These are phyloP conservation scores for Serendipita indica DNA, from an alignment of 768 basidiomycete genomes.

Conservation along the genomic window DNA sequence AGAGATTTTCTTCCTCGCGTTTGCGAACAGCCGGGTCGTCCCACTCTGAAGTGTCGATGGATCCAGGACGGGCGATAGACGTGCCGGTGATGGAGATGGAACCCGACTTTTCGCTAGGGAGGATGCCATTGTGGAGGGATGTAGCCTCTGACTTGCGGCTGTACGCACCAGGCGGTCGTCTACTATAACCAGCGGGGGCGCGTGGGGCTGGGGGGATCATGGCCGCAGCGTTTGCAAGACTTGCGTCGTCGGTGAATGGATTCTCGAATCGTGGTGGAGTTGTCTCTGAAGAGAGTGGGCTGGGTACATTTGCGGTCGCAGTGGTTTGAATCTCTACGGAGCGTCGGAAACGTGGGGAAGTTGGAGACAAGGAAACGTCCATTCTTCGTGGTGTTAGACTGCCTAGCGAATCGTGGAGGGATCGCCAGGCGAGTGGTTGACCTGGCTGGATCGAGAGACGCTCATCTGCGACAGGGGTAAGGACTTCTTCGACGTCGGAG, in stretches of 20 bases:
- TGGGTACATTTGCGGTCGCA: not conserved
- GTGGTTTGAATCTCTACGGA: not conserved
- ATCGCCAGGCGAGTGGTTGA: not conserved
- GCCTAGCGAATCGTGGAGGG: not conserved
- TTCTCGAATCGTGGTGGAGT: not conserved
- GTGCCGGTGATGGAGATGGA: not conserved
- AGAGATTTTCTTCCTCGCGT: not conserved
- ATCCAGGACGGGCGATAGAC: not conserved
- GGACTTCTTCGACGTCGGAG: constrained; percentile 2
- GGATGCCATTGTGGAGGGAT: not conserved
- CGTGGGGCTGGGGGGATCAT: not conserved
- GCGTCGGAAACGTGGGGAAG: not conserved
- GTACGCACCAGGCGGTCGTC: not conserved
- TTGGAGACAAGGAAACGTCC: not conserved
- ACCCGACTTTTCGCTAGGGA: not conserved
- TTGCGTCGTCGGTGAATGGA: not conserved
- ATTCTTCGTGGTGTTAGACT: no score
- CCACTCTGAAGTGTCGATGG: not conserved
- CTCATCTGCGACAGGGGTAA: constrained; percentile 3
- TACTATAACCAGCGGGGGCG: not conserved
- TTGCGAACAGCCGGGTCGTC: not conserved
- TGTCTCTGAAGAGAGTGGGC: not conserved
- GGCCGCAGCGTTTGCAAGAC: not conserved
- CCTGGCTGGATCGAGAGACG: not conserved
- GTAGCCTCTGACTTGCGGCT: constrained; percentile 2